Evolutionary conservation across 352 stramenopile species (phyloP).

Genomic region (Phytophthora crassamura): DNA sequence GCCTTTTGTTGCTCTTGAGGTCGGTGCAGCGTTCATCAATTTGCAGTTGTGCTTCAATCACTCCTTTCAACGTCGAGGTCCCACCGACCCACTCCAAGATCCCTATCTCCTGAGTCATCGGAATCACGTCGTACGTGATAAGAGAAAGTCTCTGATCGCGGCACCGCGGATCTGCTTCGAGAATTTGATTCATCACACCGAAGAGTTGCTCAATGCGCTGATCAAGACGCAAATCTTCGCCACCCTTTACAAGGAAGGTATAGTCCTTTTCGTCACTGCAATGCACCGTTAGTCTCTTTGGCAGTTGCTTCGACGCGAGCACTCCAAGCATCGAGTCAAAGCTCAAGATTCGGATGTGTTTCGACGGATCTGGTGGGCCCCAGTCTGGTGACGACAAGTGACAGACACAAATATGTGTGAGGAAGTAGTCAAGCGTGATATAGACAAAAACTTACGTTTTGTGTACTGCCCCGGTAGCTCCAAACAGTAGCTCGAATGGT

Average conservation of each 20-base stretch:
- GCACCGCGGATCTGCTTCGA: constrained; percentile 69
- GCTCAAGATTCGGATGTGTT: constrained; percentile 74
- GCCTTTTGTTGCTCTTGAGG: constrained; percentile 71
- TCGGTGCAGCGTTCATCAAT: constrained; percentile 65
- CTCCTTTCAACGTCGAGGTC: constrained; percentile 79
- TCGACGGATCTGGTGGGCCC: constrained; percentile 71
- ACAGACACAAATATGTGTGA: constrained; percentile 15
- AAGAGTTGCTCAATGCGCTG: constrained; percentile 94
- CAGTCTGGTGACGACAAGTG: constrained; percentile 49
- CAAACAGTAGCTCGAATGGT: constrained; percentile 67
- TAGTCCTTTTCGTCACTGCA: constrained; percentile 86
- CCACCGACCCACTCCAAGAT: constrained; percentile 86
- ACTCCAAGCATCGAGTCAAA: constrained; percentile 81
- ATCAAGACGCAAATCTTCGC: constrained; percentile 92
- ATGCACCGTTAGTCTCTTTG: constrained; percentile 84
- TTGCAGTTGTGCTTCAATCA: constrained; percentile 79
- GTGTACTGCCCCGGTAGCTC: constrained; percentile 88
- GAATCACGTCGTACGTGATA: constrained; percentile 88
- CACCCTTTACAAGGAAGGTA: constrained; percentile 91
- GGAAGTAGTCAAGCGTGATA: background rate
- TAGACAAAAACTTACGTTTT: constrained; percentile 48
- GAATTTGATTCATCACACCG: constrained; percentile 91
- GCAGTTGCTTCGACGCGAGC: constrained; percentile 84
- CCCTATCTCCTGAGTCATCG: constrained; percentile 86
- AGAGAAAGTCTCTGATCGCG: constrained; percentile 67